These are phyloP conservation scores for Fistulifera pelliculosa DNA, from an alignment of 108 stramenopile genomes.

Conservation along the genomic window DNA sequence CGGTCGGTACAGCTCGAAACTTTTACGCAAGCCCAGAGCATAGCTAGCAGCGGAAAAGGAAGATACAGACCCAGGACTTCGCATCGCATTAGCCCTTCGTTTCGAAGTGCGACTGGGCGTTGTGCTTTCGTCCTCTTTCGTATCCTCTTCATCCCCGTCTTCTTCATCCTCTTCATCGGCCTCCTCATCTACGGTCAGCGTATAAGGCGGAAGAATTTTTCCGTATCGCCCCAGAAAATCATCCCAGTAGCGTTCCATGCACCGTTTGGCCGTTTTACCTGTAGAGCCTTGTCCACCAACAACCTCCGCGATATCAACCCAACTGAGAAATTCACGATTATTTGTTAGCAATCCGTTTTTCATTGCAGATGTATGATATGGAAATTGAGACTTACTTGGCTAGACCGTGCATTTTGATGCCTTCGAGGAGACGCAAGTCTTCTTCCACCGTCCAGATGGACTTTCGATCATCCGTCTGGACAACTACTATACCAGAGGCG, in stretches of 20 bases:
- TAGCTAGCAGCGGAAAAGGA: background rate
- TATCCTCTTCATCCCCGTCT: background rate
- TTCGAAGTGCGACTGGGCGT: slow-evolving; percentile 28
- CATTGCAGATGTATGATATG: too few relatives aligned
- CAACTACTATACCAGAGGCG: background rate
- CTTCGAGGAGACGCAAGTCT: slow-evolving; percentile 79
- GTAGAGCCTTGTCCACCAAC: slow-evolving; percentile 50
- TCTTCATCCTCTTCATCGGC: slow-evolving; percentile 7
- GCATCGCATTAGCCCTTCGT: slow-evolving; percentile 10
- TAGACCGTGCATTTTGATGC: slow-evolving; percentile 64
- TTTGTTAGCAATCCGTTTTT: too few relatives aligned
- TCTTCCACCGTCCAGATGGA: slow-evolving; percentile 79
- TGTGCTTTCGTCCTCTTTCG: slow-evolving; percentile 19
- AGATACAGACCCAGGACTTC: slow-evolving; percentile 5
- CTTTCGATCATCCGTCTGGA: slow-evolving; percentile 45
- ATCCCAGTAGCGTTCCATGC: slow-evolving; percentile 88
- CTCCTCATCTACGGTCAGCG: slow-evolving; percentile 34
- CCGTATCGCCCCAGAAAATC: slow-evolving; percentile 85
- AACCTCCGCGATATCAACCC: slow-evolving; percentile 81
- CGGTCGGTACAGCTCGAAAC: slow-evolving; percentile 56
- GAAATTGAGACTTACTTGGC: slow-evolving; percentile 50
- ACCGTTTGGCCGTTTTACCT: slow-evolving; percentile 73
- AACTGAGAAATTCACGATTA: slow-evolving; percentile 6
- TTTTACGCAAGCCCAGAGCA: slow-evolving; percentile 17
- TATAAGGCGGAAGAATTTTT: slow-evolving; percentile 75